Base-by-base conservation (phyloP, 2,329 filamentous ascomycete species). In the Coniochaeta sp. region DNA sequence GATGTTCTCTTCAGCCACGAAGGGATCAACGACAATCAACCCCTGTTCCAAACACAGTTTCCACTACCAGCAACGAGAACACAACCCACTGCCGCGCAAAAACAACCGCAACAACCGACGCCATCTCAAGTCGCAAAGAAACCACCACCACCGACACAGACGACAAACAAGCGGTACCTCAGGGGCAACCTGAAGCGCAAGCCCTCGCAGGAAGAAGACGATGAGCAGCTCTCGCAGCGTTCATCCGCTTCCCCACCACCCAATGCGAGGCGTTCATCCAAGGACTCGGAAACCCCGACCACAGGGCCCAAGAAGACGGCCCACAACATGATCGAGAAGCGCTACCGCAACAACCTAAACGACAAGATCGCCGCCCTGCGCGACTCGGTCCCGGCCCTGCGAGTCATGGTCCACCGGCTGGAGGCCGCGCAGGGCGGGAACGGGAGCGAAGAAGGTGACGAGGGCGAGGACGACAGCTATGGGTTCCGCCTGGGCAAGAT, bases 321-420 rank as follows among this genome's bases (percentile, higher is more conserved):
- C 9, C 90, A 93, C 75, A 93, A 92, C 74, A 89, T 93, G 74
- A 91, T 93, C 65, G 90, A 93, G 74, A 93, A 93, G 76, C 80
- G 90, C 60, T 93, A 93, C 73, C 86, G 90, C 65, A 91, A 88
- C 58, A 93, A 93, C 69, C 79, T 93, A 61, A 93, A 93, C 70
- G 89, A 92, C 69, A 93, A 92, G 75, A 93, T 93, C 67, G 81
- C 88, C 19, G 88, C 89, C 58, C 76, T 93, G 52, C 81, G 89
- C 63, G 89, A 92, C 69, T 87, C 88, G 57, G 88, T 93, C 0
- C 74, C 75, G 59, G 73, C 79, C 2, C 73, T 86, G 55, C 77
- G 83, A 31, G 68, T 83, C 43, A 76, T 74, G 57, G 72, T 75
- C 3, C 70, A 75, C 26, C 71, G 74, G 1, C 65, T 71, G 1